Percentiles rank a stretch among this genome's conserved stretches.
These are phyloP conservation scores for Nyssa sinensis DNA, from an alignment of 148 eudicot species.

Conservation along the genomic window DNA sequence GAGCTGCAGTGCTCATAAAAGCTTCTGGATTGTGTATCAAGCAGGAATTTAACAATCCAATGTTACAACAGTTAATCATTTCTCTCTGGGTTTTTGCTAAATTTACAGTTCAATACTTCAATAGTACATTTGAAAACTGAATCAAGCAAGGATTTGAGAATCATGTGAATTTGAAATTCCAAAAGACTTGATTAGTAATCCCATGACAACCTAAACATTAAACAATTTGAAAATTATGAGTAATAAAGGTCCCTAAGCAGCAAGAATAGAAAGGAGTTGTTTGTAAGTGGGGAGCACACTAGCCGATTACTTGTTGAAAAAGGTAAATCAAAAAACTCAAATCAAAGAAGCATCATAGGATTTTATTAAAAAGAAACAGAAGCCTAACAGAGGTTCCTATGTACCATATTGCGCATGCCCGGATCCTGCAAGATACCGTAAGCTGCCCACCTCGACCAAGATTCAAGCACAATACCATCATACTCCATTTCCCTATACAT, in stretches of 20 bases:
- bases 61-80: not conserved
- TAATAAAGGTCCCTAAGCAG: not conserved
- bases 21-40: not conserved
- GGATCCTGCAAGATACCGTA: constrained; percentile 79
- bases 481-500: constrained; percentile 77
- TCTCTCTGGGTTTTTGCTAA: not conserved
- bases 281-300: not conserved
- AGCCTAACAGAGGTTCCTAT: not conserved
- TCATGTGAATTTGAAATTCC: not conserved
- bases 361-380: not conserved
- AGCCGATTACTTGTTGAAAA: constrained; percentile 7
- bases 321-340: not conserved
- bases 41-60: not conserved
- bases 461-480: constrained; percentile 94
- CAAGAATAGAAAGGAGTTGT: not conserved
- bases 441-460: constrained; percentile 98
- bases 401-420: constrained; percentile 67
- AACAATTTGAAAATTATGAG: not conserved
- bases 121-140: not conserved
- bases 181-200: not conserved
- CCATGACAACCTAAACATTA: not conserved
- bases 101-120: not conserved
- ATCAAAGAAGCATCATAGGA: not conserved
- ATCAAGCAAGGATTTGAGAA: not conserved
- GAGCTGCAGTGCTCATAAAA: not conserved